Conservation (phyloP, 768 basidiomycete species). For the Botryobasidium botryosum region DNA sequence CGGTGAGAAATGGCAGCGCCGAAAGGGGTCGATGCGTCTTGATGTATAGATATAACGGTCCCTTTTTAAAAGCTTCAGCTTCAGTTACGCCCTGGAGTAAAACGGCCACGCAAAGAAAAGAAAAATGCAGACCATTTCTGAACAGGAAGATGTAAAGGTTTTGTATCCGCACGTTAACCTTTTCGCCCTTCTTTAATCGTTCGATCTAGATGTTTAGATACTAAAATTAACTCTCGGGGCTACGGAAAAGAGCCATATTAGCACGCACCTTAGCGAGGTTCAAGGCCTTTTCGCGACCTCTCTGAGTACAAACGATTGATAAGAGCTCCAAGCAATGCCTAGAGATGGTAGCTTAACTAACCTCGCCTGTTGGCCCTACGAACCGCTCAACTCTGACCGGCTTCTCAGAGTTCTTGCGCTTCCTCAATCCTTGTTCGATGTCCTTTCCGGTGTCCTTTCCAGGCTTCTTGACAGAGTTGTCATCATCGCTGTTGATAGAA, state of each 20-base stretch:
- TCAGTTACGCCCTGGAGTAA: neutral
- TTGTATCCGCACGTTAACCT: slow-evolving; percentile 39
- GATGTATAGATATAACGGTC: slow-evolving; percentile 46
- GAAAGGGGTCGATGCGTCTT: slow-evolving; percentile 26
- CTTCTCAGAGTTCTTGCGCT: too few species aligned
- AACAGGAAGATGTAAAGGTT: slow-evolving; percentile 55
- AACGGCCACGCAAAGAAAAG: neutral
- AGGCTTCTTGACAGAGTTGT: slow-evolving; percentile 16
- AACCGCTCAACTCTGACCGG: too few species aligned
- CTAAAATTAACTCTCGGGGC: too few species aligned
- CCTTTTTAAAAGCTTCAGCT: slow-evolving; percentile 24
- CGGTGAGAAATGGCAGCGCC: slow-evolving; percentile 42
- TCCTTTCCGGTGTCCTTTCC: slow-evolving; percentile 19
- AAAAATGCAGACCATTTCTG: slow-evolving; percentile 33
- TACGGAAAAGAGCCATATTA: too few species aligned
- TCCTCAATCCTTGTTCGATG: too few species aligned
- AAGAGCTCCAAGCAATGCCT: too few species aligned
- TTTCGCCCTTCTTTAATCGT: slow-evolving; percentile 34
- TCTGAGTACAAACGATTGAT: too few species aligned
- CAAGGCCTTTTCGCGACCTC: too few species aligned
- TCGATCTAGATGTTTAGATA: too few species aligned
- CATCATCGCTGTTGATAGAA: neutral
- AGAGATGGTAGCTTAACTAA: too few species aligned
- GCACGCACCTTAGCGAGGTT: too few species aligned
- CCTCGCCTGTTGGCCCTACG: too few species aligned